Conservation (phyloP, 192 early-diverging fungal genomes). For the Gaertneriomyces sp. region DNA sequence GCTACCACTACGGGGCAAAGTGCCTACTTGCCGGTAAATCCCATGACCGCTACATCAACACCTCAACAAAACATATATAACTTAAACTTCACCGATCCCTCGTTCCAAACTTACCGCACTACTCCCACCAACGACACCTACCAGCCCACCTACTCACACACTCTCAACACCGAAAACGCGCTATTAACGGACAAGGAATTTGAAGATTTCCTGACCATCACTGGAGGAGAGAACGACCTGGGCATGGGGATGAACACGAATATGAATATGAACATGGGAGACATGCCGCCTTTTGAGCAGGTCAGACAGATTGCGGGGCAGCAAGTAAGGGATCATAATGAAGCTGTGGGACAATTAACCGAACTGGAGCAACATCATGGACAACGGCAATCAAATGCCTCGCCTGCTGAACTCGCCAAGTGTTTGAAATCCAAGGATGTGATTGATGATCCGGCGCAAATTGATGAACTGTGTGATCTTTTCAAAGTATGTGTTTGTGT, state of each 20-base stretch:
- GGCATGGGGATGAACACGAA: background rate
- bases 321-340: too few relatives aligned
- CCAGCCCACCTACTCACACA: background rate
- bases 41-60: constrained; percentile 5
- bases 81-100: constrained; percentile 1
- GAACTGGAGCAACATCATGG: too few relatives aligned
- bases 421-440: constrained; percentile 13
- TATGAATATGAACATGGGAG: constrained; percentile 5
- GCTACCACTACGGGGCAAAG: constrained; percentile 8
- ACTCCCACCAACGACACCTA: constrained; percentile 1
- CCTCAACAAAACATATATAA: background rate
- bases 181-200: constrained; percentile 14
- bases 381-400: too few relatives aligned
- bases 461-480: constrained; percentile 40
- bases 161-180: constrained; percentile 14
- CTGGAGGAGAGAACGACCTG: background rate
- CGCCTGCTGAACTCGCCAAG: background rate
- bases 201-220: constrained; percentile 21
- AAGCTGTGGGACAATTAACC: too few relatives aligned
- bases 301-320: too few relatives aligned
- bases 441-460: constrained; percentile 23
- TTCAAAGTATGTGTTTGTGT: constrained; percentile 27
- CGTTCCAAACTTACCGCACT: background rate
- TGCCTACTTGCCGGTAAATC: background rate
- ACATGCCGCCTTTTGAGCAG: too few relatives aligned